Evolutionary conservation across 495 filamentous ascomycete genomes (phyloP).

Genomic region (Haplographium delicatum): DNA sequence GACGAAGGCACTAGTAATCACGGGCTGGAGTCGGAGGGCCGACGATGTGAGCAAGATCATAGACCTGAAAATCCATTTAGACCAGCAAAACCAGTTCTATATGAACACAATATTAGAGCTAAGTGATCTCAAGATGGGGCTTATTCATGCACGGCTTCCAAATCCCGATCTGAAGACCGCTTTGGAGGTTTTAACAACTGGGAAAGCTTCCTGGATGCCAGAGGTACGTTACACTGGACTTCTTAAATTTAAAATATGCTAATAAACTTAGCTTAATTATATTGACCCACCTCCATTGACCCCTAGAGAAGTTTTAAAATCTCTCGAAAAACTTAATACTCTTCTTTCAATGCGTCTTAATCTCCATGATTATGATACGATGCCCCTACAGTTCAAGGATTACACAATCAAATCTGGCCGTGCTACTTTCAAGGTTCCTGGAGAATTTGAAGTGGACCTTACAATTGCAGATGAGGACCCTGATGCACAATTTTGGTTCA

Average conservation of each 20-base stretch:
- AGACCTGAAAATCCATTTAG: constrained; percentile 71
- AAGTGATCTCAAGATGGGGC: constrained; percentile 61
- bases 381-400: constrained; percentile 65
- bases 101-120: constrained; percentile 52
- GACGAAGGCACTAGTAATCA: constrained; percentile 84
- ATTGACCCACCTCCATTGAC: constrained; percentile 68
- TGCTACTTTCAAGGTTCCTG: constrained; percentile 75
- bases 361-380: constrained; percentile 69
- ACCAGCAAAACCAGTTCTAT: constrained; percentile 52
- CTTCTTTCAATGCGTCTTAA: constrained; percentile 73
- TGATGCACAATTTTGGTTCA: constrained; percentile 79
- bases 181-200: constrained; percentile 71
- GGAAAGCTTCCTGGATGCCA: constrained; percentile 68
- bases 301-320: constrained; percentile 57
- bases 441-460: constrained; percentile 91
- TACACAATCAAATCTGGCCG: constrained; percentile 74
- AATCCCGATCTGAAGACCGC: constrained; percentile 91
- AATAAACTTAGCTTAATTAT: constrained; percentile 58
- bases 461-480: constrained; percentile 78
- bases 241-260: constrained; percentile 21
- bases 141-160: constrained; percentile 61
- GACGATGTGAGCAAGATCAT: constrained; percentile 74
- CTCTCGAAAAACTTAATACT: constrained; percentile 74
- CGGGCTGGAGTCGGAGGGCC: constrained; percentile 78
- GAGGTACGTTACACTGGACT: constrained; percentile 49